These are phyloP conservation scores for Carex parvula DNA, from an alignment of 176 grass and related monocot species.

Conservation along the genomic window DNA sequence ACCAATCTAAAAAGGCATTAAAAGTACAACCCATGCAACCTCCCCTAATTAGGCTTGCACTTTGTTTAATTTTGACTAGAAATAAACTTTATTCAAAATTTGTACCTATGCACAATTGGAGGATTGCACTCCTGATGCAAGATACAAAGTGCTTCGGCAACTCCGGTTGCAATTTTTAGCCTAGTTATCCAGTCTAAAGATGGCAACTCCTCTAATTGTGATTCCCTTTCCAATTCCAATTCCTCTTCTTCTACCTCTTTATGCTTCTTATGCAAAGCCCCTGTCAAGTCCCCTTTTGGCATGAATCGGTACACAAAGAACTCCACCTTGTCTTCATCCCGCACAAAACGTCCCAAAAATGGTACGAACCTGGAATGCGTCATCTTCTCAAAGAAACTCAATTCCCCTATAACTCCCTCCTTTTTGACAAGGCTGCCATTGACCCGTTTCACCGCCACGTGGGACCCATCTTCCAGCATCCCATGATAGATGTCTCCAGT, in stretches of 20 bases:
- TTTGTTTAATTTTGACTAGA: neutral
- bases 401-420: constrained; percentile 41
- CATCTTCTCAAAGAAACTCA: constrained; percentile 46
- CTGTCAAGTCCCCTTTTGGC: constrained; percentile 68
- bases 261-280: constrained; percentile 52
- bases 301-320: constrained; percentile 71
- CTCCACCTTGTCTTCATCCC: constrained; percentile 45
- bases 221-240: constrained; percentile 10
- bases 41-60: neutral
- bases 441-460: constrained; percentile 64
- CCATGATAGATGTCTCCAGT: constrained; percentile 68
- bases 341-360: constrained; percentile 54
- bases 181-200: constrained; percentile 97
- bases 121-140: constrained; percentile 76
- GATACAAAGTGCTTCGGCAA: constrained; percentile 81
- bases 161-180: constrained; percentile 74
- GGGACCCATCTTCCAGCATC: constrained; percentile 48
- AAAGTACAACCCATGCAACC: neutral
- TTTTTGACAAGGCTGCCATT: constrained; percentile 28
- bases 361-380: constrained; percentile 53
- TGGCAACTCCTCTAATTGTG: constrained; percentile 28
- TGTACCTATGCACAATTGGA: constrained; percentile 79
- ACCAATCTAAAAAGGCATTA: neutral
- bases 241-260: constrained; percentile 26
- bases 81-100: neutral